Evolutionary conservation across 2,329 filamentous ascomycete genomes (phyloP).

Genomic region (Scleromitrula shiraiana): DNA sequence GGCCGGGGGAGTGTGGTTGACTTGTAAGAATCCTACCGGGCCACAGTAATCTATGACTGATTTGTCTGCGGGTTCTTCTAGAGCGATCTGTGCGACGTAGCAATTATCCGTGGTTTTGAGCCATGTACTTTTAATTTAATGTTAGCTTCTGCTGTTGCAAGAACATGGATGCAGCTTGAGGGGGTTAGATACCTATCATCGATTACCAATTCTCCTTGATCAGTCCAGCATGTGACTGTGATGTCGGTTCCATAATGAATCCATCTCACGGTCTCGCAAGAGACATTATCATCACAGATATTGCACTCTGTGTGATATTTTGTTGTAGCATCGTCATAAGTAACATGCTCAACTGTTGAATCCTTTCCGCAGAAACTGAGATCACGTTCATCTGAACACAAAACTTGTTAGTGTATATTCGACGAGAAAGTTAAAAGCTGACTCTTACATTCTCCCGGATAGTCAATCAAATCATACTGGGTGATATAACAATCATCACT

Average conservation of each 20-base stretch:
- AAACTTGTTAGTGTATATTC: not conserved
- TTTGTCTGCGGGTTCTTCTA: constrained; percentile 11
- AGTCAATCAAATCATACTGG: constrained; percentile 15
- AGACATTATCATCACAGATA: constrained; percentile 14
- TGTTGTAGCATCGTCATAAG: constrained; percentile 9
- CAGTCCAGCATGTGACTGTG: constrained; percentile 17
- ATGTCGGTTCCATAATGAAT: constrained; percentile 12
- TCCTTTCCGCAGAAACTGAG: constrained; percentile 15
- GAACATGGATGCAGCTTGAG: too few relatives aligned
- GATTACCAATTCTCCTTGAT: constrained; percentile 10
- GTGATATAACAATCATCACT: constrained; percentile 18
- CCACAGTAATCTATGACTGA: constrained; percentile 18
- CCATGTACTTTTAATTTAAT: constrained; percentile 11
- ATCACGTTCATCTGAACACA: constrained; percentile 9
- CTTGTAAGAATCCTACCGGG: constrained; percentile 16
- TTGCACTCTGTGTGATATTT: constrained; percentile 19
- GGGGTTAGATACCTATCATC: constrained; percentile 11
- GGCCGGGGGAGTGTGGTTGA: constrained; percentile 17
- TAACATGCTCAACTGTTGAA: constrained; percentile 13
- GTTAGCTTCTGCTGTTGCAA: not conserved
- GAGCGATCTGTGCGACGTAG: constrained; percentile 15
- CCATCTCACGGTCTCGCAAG: constrained; percentile 14
- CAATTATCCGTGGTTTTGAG: constrained; percentile 18
- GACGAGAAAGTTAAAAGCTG: not conserved
- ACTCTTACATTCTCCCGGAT: constrained; percentile 16